Evolutionary conservation across 2,329 filamentous ascomycete species (phyloP).

Genomic region (Cyphellophora attinorum): DNA sequence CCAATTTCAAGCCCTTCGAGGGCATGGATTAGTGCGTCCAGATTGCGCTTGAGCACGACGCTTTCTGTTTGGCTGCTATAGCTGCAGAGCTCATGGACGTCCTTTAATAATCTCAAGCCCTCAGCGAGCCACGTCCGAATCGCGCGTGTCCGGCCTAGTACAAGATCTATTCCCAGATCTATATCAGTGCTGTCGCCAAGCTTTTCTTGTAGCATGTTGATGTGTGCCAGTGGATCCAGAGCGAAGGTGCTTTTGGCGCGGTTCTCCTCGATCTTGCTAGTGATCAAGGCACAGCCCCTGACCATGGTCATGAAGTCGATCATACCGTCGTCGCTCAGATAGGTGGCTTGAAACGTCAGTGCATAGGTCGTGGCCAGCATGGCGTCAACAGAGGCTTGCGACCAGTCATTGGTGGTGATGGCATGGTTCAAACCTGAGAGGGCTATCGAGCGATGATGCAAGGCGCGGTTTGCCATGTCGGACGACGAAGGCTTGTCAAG

Average conservation of each 20-base stretch:
- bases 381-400: slow-evolving; percentile 18
- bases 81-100: too few relatives aligned
- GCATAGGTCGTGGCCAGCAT: slow-evolving; percentile 25
- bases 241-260: slow-evolving; percentile 18
- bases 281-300: slow-evolving; percentile 24
- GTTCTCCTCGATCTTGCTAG: slow-evolving; percentile 24
- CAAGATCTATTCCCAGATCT: too few relatives aligned
- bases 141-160: too few relatives aligned
- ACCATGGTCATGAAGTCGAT: slow-evolving; percentile 26
- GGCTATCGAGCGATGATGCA: slow-evolving; percentile 58
- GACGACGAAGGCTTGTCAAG: slow-evolving; percentile 46
- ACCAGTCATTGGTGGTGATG: slow-evolving; percentile 23
- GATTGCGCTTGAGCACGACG: too few relatives aligned
- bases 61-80: too few relatives aligned
- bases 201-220: too few relatives aligned
- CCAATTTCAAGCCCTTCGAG: too few relatives aligned
- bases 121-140: too few relatives aligned
- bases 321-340: slow-evolving; percentile 23
- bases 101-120: too few relatives aligned
- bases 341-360: slow-evolving; percentile 24
- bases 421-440: slow-evolving; percentile 53
- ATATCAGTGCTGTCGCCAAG: too few relatives aligned
- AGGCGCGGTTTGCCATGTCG: not conserved
- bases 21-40: too few relatives aligned
- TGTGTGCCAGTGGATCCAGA: slow-evolving; percentile 15